phyloP scores from a whole-genome alignment of 805 yeast genomes.

The Metschnikowia koreensis region DNA sequence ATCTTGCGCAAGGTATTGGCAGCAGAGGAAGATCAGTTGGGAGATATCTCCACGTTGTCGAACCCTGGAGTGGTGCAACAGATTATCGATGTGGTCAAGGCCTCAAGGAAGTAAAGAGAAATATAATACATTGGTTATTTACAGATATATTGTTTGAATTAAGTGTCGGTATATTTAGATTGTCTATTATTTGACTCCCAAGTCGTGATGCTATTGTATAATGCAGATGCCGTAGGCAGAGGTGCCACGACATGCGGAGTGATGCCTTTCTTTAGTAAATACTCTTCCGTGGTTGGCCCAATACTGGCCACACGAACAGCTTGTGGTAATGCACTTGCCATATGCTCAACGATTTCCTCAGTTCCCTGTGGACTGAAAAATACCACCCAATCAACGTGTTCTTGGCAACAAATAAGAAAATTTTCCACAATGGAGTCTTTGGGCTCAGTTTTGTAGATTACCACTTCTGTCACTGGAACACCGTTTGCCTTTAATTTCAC shows the following conservation, averaged over 20 bases:
- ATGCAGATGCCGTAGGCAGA: slow-evolving; percentile 67
- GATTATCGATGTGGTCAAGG: slow-evolving; percentile 66
- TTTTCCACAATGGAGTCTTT: slow-evolving; percentile 46
- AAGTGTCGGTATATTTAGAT: background rate
- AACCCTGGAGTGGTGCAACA: slow-evolving; percentile 82
- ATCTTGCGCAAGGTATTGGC: slow-evolving; percentile 89
- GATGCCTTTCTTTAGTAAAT: slow-evolving; percentile 51
- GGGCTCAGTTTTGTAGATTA: slow-evolving; percentile 67
- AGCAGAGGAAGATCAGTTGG: slow-evolving; percentile 89
- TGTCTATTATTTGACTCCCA: slow-evolving; percentile 8
- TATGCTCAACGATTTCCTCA: slow-evolving; percentile 50
- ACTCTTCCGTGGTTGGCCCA: slow-evolving; percentile 87
- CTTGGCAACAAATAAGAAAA: slow-evolving; percentile 22
- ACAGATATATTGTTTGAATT: background rate
- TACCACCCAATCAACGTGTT: slow-evolving; percentile 58
- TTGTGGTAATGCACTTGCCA: slow-evolving; percentile 13
- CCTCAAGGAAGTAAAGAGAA: slow-evolving; percentile 16
- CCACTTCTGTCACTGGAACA: slow-evolving; percentile 51
- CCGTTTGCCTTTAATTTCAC: slow-evolving; percentile 46
- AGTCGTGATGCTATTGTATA: slow-evolving; percentile 40
- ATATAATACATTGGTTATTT: background rate
- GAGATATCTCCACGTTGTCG: slow-evolving; percentile 86
- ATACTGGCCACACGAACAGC: slow-evolving; percentile 66
- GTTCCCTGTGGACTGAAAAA: slow-evolving; percentile 94
- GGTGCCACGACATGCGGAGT: slow-evolving; percentile 61